Evolutionary conservation across 1,284 basidiomycete species (phyloP), one percentile per base, ranked within the genome.

Genomic region (Heterobasidion parviporum): DNA sequence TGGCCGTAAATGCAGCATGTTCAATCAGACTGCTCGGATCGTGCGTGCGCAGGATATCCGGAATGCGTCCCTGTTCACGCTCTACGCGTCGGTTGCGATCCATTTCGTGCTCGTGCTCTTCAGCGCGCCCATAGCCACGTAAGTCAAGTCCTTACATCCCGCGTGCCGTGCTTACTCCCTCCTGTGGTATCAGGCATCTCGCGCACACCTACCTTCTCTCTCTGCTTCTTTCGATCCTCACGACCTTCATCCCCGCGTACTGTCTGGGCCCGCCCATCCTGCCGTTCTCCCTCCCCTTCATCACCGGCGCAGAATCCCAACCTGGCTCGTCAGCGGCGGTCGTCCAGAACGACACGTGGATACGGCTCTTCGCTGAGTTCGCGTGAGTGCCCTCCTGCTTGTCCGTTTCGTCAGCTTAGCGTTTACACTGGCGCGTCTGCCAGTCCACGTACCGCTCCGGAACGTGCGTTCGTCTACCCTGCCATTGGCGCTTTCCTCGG

Each of bases 381-480:
- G 78, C 79, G 92, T 94, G 63, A 67, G 89, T 83, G 8, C 49
- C 3, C 1, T 32, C 6, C 34, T 50, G 12, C 6, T 20, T 10
- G 0, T 6, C 1, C 34, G 36, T 50, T 1, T 14, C 33, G 5
- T 36, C 14, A 55, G 53, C 34, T 47, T n/a, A 54, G 43, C 35
- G 44, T 16, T 49, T 1, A 43, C 12, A 41, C 36, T 44, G 46
- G 18, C n/a, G 35, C 53, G 6, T 12, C 20, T 18, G n/a, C 16
- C 59, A 93, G 91, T 32, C 74, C 81, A 6, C 77, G 79, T 58
- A 83, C 80, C 18, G 74, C 84, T 1, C 65, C 88, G 35, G 94
- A 97, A 70, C 76, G 86, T 53, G 82, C 85, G 0, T 67, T 95
- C 20, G 79, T 92, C n/a, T 92, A 89, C 63, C 90, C 94, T 9